Base-by-base conservation (phyloP, 2,329 filamentous ascomycete species). In the Ascochyta lentis region DNA sequence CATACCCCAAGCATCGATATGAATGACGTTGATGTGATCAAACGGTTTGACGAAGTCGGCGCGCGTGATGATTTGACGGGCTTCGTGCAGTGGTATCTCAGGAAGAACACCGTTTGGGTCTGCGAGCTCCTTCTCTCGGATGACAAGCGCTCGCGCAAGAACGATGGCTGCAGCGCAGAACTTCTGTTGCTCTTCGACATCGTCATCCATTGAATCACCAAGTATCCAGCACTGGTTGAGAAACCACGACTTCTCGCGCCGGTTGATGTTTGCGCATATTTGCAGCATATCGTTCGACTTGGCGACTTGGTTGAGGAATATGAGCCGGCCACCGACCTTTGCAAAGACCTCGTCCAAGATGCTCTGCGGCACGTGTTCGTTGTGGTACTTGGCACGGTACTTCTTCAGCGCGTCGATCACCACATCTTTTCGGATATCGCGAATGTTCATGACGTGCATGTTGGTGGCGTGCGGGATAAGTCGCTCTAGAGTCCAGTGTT, bases 181-280 rank as follows among this genome's bases (percentile, higher is more conserved):
- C 75, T 97, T 97, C 71, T 97, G 92, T 72, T 96, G 90, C 71
- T 97, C 92, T 86, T 97, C 97, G 58, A 97, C 95, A 71, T 99
- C 95, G 74, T 98, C 94, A 64, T 97, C 95, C 88, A 89, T 92
- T 54, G 87, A 86, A 57, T 79, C 80, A 13, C 90, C 89, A 1
- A 93, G 80, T 49, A 92, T 90, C 84, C 89, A 90, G 69, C 89
- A 91, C 68, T 76, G 86, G 73, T 91, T 92, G n/a, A 92, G 76
- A 63, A 92, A 88, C 90, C 89, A 92, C 0, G 85, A 87, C 70
- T 90, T 90, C 71, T 93, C 89, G 10, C 81, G 83, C 38, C 84
- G 79, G 65, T 85, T 88, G 64, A 93, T 92, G 2, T 83, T 76
- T 26, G 92, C 79, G 73, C 92, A 96, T 9, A 89, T 90, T 29